A percentile compares a stretch with the other conserved stretches of the same genome.
Conservation (phyloP, 1,284 basidiomycete genomes). For the Omphalotus olearius region DNA sequence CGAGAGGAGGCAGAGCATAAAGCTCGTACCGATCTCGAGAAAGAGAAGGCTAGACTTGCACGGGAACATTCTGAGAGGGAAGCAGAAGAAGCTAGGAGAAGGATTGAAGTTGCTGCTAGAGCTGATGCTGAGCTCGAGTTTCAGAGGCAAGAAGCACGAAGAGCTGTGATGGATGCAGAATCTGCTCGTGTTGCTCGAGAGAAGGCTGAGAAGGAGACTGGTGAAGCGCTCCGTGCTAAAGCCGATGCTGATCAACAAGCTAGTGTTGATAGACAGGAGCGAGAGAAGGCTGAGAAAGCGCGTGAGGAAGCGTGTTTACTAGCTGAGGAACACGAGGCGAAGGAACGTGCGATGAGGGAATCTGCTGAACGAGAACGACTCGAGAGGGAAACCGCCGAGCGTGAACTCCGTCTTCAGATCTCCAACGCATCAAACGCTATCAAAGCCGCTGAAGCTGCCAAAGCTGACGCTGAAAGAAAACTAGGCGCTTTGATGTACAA, state of each 20-base stretch:
- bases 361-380: constrained; percentile 1
- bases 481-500: not conserved
- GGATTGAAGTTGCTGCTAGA: not conserved
- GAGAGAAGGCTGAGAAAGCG: constrained; percentile 2
- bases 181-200: constrained; percentile 1
- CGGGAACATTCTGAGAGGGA: not conserved
- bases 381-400: constrained; percentile 2
- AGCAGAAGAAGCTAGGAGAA: not conserved
- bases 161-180: not conserved
- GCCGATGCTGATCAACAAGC: constrained; percentile 1
- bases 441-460: not conserved
- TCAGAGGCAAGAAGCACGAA: not conserved
- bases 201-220: not conserved
- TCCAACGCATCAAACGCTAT: constrained; percentile 1
- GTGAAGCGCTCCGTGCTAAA: not conserved
- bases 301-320: not conserved
- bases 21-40: not conserved
- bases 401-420: not conserved
- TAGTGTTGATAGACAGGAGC: not conserved
- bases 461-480: not conserved
- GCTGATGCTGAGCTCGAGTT: not conserved
- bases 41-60: not conserved
- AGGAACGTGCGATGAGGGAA: constrained; percentile 5
- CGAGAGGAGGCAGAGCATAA: not conserved
- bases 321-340: not conserved